Evolutionary conservation across 768 basidiomycete genomes (phyloP), one percentile per base, ranked within the genome.

Genomic region (Dendrothele bispora): DNA sequence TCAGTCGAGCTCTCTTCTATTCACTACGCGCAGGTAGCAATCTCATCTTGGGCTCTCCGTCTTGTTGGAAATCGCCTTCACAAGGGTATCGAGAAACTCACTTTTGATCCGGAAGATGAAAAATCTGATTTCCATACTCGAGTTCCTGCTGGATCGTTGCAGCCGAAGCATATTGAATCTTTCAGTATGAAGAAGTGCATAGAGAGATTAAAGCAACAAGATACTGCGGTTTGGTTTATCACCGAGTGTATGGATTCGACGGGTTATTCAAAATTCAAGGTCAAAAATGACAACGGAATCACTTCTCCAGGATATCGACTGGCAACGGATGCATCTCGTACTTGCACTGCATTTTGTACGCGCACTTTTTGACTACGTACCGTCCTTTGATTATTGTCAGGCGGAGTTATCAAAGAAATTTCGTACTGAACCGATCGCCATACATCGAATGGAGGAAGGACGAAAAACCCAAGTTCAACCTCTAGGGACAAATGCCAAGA

Each of bases 321-420:
- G 41, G 43, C 27, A 29, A 14, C 58, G 59, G 35, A 39, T 48
- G 24, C 49, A 58, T 30, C 30, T 28, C 2, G 34, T 61, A 0
- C 52, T 53, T 8, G 37, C 53, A 4, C 51, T 65, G 2, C 61
- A 63, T 27, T 63, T 55, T 54, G 48, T 60, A 2, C 51, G 47
- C 5, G 48, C 55, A 11, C 56, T 66, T 5, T 54, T 51, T 2
- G 39, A 43, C 14, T 57, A 53, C 39, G 35, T 63, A n/a, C 61
- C 60, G 5, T 35, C 48, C 30, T 53, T 67, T 17, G 39, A 38
- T 3, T 15, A 21, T 25, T 39, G 55, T 29, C 54, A 54, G 12
- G 43, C 28, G 20, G 30, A 58, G 5, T 52, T 63, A 15, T 52
- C 52, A 3, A 17, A 18, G 5, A 36, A 37, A 2, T 60, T 57